Conservation (phyloP, 768 basidiomycete species). For the Naganishia vaughanmartiniae region DNA sequence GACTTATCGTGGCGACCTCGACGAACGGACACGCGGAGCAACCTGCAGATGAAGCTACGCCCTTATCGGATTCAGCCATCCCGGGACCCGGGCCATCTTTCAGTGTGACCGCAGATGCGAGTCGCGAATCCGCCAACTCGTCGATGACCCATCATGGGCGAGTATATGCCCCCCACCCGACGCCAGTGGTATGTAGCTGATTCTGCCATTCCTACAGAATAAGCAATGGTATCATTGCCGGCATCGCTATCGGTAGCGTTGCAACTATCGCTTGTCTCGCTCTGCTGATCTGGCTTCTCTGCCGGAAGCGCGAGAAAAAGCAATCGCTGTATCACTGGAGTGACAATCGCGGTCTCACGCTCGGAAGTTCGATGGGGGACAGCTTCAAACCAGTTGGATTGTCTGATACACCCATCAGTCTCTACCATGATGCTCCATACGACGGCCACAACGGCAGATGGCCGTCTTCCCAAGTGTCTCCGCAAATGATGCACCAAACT, state of each 20-base stretch:
- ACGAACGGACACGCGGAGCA: neutral
- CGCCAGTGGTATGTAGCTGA: neutral
- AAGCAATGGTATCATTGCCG: neutral
- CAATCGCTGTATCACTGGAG: neutral
- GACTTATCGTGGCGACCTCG: neutral
- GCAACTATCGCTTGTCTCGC: neutral
- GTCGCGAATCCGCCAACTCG: neutral
- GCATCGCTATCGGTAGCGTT: neutral
- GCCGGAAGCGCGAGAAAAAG: slow-evolving; percentile 5
- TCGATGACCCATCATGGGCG: neutral
- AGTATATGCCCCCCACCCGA: neutral
- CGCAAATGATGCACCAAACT: neutral
- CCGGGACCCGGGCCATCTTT: neutral
- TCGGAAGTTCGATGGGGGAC: neutral
- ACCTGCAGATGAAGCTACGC: neutral
- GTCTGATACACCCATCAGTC: neutral
- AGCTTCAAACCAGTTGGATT: neutral
- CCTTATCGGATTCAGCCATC: too few relatives aligned
- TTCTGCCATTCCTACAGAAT: neutral
- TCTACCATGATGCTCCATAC: slow-evolving; percentile 3
- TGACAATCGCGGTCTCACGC: neutral
- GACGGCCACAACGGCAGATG: neutral
- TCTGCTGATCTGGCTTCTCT: slow-evolving; percentile 4
- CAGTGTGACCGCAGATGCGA: neutral
- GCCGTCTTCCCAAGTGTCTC: neutral